Conservation (phyloP, 805 yeast genomes). For the Candida quercuum region DNA sequence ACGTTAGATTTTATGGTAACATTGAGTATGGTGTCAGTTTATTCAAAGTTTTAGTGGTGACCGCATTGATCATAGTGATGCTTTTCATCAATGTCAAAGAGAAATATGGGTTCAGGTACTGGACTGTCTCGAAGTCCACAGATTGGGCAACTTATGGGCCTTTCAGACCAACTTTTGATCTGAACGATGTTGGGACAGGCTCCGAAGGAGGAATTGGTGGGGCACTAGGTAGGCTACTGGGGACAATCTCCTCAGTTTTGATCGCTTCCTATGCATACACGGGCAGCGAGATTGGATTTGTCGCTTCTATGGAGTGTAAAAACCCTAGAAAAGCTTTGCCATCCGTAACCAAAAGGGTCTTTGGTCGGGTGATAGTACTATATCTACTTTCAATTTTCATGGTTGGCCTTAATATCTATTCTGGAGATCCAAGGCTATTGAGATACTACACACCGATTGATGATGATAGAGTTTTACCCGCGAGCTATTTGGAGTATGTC, state of each 20-base stretch:
- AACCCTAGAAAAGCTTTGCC: constrained; percentile 77
- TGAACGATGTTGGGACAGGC: constrained; percentile 55
- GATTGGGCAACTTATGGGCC: constrained; percentile 53
- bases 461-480: constrained; percentile 2
- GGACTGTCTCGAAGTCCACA: constrained; percentile 53
- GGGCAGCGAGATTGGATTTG: constrained; percentile 78
- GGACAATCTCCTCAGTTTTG: constrained; percentile 54
- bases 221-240: constrained; percentile 51
- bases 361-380: constrained; percentile 62
- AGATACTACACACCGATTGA: constrained; percentile 37
- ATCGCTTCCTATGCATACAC: constrained; percentile 72
- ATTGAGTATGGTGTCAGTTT: constrained; percentile 60
- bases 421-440: constrained; percentile 71
- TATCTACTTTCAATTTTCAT: constrained; percentile 64
- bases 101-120: constrained; percentile 61
- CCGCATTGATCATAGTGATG: constrained; percentile 57
- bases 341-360: constrained; percentile 68
- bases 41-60: constrained; percentile 47
- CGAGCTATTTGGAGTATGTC: constrained; percentile 6
- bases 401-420: constrained; percentile 65
- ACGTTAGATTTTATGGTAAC: constrained; percentile 72
- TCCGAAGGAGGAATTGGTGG: constrained; percentile 56
- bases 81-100: constrained; percentile 49
- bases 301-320: constrained; percentile 83
- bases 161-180: constrained; percentile 67